Percentiles rank a stretch among this genome's conserved stretches.
Conservation (phyloP, 2,329 filamentous ascomycete species). For the Colletotrichum costaricense region DNA sequence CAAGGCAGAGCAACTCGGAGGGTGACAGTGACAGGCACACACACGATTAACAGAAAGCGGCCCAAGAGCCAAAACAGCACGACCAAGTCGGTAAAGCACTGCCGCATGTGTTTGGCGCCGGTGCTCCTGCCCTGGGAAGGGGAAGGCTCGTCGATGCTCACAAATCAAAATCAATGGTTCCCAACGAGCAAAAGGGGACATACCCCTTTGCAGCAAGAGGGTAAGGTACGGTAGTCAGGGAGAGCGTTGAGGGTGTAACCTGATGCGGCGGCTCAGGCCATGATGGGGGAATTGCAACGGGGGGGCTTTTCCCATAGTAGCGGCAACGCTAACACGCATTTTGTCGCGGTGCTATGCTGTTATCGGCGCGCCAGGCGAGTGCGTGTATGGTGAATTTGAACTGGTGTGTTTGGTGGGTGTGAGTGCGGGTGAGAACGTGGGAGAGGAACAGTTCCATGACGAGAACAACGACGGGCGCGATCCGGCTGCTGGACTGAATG, state of each 20-base stretch:
- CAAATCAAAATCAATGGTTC: slow-evolving; percentile 15
- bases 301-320: not conserved
- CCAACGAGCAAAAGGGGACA: slow-evolving; percentile 19
- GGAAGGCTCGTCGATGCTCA: not conserved
- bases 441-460: slow-evolving; percentile 7
- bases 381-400: not conserved
- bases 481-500: not conserved
- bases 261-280: slow-evolving; percentile 5
- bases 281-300: not conserved
- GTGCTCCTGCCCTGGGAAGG: not conserved
- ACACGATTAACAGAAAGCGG: not conserved
- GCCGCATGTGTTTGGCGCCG: slow-evolving; percentile 21
- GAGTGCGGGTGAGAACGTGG: slow-evolving; percentile 15
- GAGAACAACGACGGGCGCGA: not conserved
- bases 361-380: not conserved
- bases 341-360: slow-evolving; percentile 11
- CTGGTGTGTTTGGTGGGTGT: not conserved
- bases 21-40: not conserved
- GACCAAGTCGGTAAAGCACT: slow-evolving; percentile 14
- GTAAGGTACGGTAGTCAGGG: not conserved
- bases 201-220: not conserved
- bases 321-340: not conserved
- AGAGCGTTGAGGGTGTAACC: slow-evolving; percentile 17
- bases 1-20: not conserved
- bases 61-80: slow-evolving; percentile 6